These are phyloP conservation scores for Ceratonia siliqua DNA, from an alignment of 306 rosid genomes.

Conservation along the genomic window DNA sequence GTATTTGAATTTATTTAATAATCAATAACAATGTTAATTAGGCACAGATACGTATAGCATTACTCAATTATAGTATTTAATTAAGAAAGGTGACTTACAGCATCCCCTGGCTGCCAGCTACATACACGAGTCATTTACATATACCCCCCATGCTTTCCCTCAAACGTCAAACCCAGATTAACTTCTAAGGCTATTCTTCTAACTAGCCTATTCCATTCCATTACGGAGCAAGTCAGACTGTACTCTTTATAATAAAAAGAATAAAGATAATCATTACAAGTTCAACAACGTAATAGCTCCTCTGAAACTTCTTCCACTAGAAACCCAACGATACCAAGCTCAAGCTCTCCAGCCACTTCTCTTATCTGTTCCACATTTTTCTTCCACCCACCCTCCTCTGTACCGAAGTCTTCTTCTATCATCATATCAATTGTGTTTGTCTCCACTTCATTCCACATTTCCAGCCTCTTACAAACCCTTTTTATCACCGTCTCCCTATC, in stretches of 20 bases:
- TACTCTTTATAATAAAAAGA: conserved; percentile 42
- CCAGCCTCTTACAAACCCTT: conserved; percentile 58
- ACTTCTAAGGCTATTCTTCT: conserved; percentile 30
- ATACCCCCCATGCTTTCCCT: conserved; percentile 35
- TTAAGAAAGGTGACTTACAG: conserved; percentile 44
- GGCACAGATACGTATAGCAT: too few species aligned
- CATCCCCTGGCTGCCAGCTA: conserved; percentile 36
- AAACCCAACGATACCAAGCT: conserved; percentile 57
- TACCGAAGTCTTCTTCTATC: conserved; percentile 68
- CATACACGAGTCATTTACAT: conserved; percentile 55
- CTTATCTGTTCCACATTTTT: conserved; percentile 42
- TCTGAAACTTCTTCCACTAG: conserved; percentile 68
- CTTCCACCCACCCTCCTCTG: conserved; percentile 65
- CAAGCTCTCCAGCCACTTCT: conserved; percentile 62
- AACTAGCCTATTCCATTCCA: conserved; percentile 45
- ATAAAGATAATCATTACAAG: conserved; percentile 33
- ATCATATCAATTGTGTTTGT: conserved; percentile 79
- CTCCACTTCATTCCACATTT: conserved; percentile 74
- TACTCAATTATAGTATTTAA: conserved; percentile 34
- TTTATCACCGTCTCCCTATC: conserved; percentile 44
- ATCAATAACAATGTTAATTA: too few species aligned
- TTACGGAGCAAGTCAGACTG: conserved; percentile 47
- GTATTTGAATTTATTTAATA: too few species aligned
- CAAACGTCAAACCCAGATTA: conserved; percentile 34
- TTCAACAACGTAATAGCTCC: conserved; percentile 58